Base-by-base conservation (phyloP, 1,284 basidiomycete genomes). In the Phlebopus sp. region DNA sequence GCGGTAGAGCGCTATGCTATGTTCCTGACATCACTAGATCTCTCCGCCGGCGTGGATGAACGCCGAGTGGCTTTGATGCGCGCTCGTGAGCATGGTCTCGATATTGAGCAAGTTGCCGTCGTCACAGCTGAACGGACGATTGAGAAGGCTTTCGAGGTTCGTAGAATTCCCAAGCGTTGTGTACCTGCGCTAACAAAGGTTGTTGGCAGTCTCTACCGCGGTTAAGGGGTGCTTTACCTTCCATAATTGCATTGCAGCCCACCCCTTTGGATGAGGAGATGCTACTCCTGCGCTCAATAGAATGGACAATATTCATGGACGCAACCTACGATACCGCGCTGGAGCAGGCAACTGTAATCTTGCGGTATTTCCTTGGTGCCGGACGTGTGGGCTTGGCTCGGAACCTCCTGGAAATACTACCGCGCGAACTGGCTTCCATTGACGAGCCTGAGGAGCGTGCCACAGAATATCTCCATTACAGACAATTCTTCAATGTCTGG, bases 1-100 rank as follows among this genome's bases (percentile, higher is more conserved):
- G 94, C 94, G 5, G 85, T 96, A 40, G 88, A 93, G 58, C 88
- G 92, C 38, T 99, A 98, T 59, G 94, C 95, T 0, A 74, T 87
- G 57, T 98, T 94, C 82, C 75, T 99, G 27, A 83, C 89, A 23
- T 89, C 86, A 0, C 81, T 97, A 52, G 87, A 85, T 46, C 76
- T 91, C 9, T 77, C 81, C 1, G 78, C 84, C 0, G 82, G 88
- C 47, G 69, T 79, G 39, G 71, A 78, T 27, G 85, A 90, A 51
- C 81, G 93, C 25, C 74, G 79, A n/a, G 69, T 78, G 21, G 89
- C 92, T 0, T 73, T 98, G 15, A 78, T 79, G 1, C 80, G 87
- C 29, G 92, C 93, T 0, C 78, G 80, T 49, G 87, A 93, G 48
- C 90, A 97, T 56, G 86, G 87, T 8, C 75, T 99, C 1, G 87